A percentile compares a stretch with the other conserved stretches of the same genome.
These are phyloP conservation scores for Novakomyces olei DNA, from an alignment of 805 yeast genomes.

Conservation along the genomic window DNA sequence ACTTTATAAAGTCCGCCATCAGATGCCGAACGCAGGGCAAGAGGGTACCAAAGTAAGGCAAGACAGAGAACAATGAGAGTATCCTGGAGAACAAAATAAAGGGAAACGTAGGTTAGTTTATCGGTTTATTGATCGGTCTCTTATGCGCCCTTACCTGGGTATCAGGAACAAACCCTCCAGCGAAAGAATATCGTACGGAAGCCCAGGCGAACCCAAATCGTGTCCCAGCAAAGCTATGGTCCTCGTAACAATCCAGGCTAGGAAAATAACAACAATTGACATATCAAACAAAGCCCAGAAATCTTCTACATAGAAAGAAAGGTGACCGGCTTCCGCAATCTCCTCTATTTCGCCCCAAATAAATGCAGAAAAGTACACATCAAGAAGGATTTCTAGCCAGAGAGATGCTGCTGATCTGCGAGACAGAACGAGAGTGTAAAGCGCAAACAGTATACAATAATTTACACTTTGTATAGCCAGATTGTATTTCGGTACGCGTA, in stretches of 20 bases:
- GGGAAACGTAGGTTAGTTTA: too few species aligned
- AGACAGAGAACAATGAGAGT: conserved; percentile 14
- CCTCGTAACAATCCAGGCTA: conserved; percentile 14
- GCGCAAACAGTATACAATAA: conserved; percentile 12
- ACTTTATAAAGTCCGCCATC: conserved; percentile 15
- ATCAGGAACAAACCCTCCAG: conserved; percentile 3
- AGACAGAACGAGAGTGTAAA: conserved; percentile 13
- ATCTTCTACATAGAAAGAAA: too few species aligned
- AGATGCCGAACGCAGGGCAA: conserved; percentile 16
- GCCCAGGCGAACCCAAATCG: conserved; percentile 10
- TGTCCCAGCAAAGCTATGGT: conserved; percentile 12
- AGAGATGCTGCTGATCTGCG: conserved; percentile 7
- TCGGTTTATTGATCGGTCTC: conserved; percentile 15
- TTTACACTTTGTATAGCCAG: conserved; percentile 14
- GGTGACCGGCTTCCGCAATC: too few species aligned
- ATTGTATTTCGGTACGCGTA: conserved; percentile 16
- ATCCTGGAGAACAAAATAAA: conserved; percentile 15
- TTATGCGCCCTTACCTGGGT: conserved; percentile 10
- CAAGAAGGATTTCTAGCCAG: conserved; percentile 23
- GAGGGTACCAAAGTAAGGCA: conserved; percentile 16
- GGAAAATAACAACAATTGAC: conserved; percentile 17
- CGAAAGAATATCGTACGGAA: conserved; percentile 5
- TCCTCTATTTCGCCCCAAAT: too few species aligned
- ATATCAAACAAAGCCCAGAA: too few species aligned
- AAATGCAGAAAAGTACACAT: too few species aligned